A percentile compares a stretch with the other conserved stretches of the same genome.
phyloP scores from a whole-genome alignment of 352 stramenopile genomes.

The Hyaloperonospora brassicae region DNA sequence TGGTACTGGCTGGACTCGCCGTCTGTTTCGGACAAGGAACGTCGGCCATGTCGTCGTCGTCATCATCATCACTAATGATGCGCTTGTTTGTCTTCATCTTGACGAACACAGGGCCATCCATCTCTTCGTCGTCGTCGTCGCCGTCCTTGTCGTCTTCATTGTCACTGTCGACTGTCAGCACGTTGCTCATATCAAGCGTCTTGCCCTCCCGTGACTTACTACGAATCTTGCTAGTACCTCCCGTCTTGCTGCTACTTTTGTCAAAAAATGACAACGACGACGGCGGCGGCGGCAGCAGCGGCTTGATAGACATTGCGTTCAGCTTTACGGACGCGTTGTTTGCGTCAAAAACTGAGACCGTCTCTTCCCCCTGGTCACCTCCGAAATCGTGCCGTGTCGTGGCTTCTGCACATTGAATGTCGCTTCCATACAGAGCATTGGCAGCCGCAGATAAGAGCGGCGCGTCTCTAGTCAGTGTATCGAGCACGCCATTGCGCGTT shows the following conservation, averaged over 20 bases:
- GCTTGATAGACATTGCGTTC: slow-evolving; percentile 2
- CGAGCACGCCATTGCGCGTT: slow-evolving; percentile 51
- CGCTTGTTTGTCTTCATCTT: slow-evolving; percentile 38
- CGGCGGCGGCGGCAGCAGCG: no score
- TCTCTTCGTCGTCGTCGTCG: slow-evolving; percentile 30
- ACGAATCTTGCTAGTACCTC: slow-evolving; percentile 9
- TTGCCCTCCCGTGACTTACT: slow-evolving; percentile 28
- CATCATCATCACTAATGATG: slow-evolving; percentile 65
- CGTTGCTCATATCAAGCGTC: slow-evolving; percentile 54
- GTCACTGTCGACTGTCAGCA: slow-evolving; percentile 65
- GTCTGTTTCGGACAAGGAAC: slow-evolving; percentile 4
- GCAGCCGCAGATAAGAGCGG: slow-evolving; percentile 32
- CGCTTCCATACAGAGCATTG: slow-evolving; percentile 44
- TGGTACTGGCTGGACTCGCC: slow-evolving; percentile 14
- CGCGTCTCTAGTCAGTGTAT: slow-evolving; percentile 27
- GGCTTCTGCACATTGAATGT: slow-evolving; percentile 40
- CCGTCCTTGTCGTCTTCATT: slow-evolving; percentile 26
- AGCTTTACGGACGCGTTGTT: slow-evolving; percentile 33
- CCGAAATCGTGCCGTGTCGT: slow-evolving; percentile 49
- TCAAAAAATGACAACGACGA: slow-evolving; percentile 28
- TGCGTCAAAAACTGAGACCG: slow-evolving; percentile 54
- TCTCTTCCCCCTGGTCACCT: slow-evolving; percentile 49
- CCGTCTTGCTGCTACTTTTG: slow-evolving; percentile 20
- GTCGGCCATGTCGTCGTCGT: slow-evolving; percentile 32
- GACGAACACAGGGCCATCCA: slow-evolving; percentile 60